Evolutionary conservation across 2,329 filamentous ascomycete species (phyloP).

Genomic region (Fusarium pseudograminearum): DNA sequence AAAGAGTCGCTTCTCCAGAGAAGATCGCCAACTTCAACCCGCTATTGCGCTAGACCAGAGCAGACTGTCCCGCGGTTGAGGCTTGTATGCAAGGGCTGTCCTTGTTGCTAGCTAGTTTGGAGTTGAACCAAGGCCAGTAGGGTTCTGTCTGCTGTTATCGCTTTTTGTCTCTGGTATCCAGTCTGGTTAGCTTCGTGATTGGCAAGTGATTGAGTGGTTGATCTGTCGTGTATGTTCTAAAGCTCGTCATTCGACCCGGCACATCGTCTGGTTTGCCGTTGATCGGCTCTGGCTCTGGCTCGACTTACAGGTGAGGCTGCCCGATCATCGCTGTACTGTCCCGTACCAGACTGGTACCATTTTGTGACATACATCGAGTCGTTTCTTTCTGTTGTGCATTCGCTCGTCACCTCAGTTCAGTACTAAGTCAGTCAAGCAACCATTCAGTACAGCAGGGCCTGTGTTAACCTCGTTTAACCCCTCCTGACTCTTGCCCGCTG

Average conservation of each 20-base stretch:
- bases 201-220: slow-evolving; percentile 23
- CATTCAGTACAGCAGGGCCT: slow-evolving; percentile 19
- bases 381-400: slow-evolving; percentile 24
- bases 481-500: slow-evolving; percentile 12
- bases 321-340: slow-evolving; percentile 30
- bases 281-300: slow-evolving; percentile 4
- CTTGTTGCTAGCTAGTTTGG: slow-evolving; percentile 19
- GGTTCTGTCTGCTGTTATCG: slow-evolving; percentile 15
- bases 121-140: slow-evolving; percentile 26
- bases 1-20: slow-evolving; percentile 29
- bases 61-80: slow-evolving; percentile 26
- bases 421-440: slow-evolving; percentile 8
- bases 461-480: slow-evolving; percentile 32
- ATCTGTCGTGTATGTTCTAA: slow-evolving; percentile 10
- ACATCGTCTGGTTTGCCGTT: slow-evolving; percentile 31
- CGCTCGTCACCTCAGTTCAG: slow-evolving; percentile 5
- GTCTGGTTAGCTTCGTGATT: background rate
- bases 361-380: slow-evolving; percentile 15
- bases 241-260: slow-evolving; percentile 22
- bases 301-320: slow-evolving; percentile 8
- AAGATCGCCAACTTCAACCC: slow-evolving; percentile 10
- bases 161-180: background rate
- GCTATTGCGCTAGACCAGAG: slow-evolving; percentile 14
- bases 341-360: slow-evolving; percentile 34
- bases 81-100: slow-evolving; percentile 37